A percentile compares a stretch with the other conserved stretches of the same genome.
These are phyloP conservation scores for Falciphora oryzae DNA, from an alignment of 2,329 filamentous ascomycete species.

Conservation along the genomic window DNA sequence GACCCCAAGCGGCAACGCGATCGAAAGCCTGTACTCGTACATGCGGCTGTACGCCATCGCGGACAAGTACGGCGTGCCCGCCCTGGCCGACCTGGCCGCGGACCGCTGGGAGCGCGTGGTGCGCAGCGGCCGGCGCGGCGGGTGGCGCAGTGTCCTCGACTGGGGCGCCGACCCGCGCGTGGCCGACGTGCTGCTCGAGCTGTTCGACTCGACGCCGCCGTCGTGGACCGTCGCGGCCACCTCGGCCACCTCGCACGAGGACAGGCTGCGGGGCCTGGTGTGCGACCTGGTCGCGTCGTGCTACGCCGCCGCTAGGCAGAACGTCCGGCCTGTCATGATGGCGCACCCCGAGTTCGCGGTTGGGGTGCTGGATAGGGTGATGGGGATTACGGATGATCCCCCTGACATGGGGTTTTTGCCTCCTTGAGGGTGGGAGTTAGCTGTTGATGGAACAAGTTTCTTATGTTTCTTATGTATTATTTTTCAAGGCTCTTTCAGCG, in stretches of 20 bases:
- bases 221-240: background rate
- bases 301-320: conserved; percentile 1
- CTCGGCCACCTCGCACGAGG: background rate
- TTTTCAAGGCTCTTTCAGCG: no score
- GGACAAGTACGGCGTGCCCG: conserved; percentile 29
- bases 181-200: conserved; percentile 4
- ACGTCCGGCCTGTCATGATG: conserved; percentile 5
- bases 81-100: background rate
- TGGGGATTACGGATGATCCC: background rate
- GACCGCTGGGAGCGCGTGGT: background rate
- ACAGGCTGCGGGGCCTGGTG: conserved; percentile 1
- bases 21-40: conserved; percentile 15
- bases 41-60: conserved; percentile 28
- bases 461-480: no score
- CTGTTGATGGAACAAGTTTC: no score
- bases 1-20: background rate
- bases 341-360: conserved; percentile 4
- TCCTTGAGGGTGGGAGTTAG: background rate
- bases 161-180: conserved; percentile 4
- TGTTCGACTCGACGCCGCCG: conserved; percentile 4
- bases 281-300: conserved; percentile 4
- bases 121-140: background rate
- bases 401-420: background rate
- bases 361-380: conserved; percentile 3
- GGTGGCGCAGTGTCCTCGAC: background rate